Evolutionary conservation across 345 rosid genomes (phyloP).

Genomic region (Salix udensis): DNA sequence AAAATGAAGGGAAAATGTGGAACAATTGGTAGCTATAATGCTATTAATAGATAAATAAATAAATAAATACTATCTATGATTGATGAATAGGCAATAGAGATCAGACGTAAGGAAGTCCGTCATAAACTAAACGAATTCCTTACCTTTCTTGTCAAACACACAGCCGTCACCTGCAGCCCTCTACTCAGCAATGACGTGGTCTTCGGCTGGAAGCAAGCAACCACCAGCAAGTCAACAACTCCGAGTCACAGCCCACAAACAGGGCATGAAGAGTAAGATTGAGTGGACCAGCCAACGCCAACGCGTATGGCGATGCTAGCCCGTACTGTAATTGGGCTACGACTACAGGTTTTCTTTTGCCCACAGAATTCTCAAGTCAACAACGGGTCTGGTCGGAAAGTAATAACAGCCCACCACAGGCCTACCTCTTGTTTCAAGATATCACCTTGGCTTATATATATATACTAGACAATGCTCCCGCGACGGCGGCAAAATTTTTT

Average conservation of each 20-base stretch:
- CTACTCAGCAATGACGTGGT: slow-evolving; percentile 13
- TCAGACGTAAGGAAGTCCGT: background rate
- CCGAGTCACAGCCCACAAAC: too few species aligned
- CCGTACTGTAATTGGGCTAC: background rate
- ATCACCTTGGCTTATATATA: too few species aligned
- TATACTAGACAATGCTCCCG: too few species aligned
- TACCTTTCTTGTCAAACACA: background rate
- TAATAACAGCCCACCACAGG: too few species aligned
- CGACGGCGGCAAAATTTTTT: too few species aligned
- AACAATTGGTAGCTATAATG: background rate
- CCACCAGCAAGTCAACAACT: background rate
- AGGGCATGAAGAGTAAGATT: too few species aligned
- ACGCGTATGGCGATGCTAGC: background rate
- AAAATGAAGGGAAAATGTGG: background rate
- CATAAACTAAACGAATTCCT: background rate
- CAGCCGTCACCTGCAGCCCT: background rate
- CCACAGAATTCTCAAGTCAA: background rate
- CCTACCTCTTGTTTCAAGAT: too few species aligned
- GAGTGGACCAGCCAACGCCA: background rate
- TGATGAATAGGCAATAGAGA: background rate
- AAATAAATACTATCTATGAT: too few species aligned
- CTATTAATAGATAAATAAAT: background rate
- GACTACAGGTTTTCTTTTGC: background rate
- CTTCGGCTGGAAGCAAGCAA: background rate
- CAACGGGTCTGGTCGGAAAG: too few species aligned